phyloP scores from a whole-genome alignment of 2,329 filamentous ascomycete species.

The Aspergillus brasiliensis region DNA sequence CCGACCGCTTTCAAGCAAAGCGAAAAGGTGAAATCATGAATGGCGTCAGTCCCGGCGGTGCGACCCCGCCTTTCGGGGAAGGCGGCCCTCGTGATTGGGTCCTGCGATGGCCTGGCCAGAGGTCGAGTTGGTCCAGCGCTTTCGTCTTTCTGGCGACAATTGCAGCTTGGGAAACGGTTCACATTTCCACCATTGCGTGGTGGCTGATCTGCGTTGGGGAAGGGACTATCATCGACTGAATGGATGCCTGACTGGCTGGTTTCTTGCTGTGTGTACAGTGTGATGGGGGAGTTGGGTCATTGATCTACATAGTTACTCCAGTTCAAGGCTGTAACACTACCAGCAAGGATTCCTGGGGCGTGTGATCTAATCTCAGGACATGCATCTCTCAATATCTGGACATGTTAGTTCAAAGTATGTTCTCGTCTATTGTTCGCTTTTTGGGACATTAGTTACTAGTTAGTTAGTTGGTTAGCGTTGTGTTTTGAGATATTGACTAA shows the following conservation, averaged over 20 bases:
- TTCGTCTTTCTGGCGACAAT: not conserved
- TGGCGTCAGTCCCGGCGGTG: conserved; percentile 24
- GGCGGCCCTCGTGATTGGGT: conserved; percentile 15
- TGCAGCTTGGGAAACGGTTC: not conserved
- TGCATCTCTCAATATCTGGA: not conserved
- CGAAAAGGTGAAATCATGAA: conserved; percentile 20
- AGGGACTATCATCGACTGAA: not conserved
- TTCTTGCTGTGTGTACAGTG: not conserved
- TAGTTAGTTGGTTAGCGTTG: too few species aligned
- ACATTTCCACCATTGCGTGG: not conserved
- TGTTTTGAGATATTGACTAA: not conserved
- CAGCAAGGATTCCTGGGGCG: not conserved
- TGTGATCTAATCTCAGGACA: not conserved
- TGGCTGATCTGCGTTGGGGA: not conserved
- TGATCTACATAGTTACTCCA: not conserved
- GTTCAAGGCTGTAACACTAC: not conserved
- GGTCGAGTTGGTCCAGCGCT: not conserved
- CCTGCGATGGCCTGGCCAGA: conserved; percentile 6
- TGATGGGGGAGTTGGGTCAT: not conserved
- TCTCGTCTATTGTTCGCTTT: not conserved
- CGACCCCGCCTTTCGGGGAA: conserved; percentile 18
- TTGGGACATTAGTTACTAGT: too few species aligned
- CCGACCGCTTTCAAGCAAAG: conserved; percentile 4
- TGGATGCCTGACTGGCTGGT: not conserved
- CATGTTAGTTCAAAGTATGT: not conserved